Evolutionary conservation across 495 filamentous ascomycete genomes (phyloP), one percentile per base, ranked within the genome.

Genomic region (Clohesyomyces aquaticus): DNA sequence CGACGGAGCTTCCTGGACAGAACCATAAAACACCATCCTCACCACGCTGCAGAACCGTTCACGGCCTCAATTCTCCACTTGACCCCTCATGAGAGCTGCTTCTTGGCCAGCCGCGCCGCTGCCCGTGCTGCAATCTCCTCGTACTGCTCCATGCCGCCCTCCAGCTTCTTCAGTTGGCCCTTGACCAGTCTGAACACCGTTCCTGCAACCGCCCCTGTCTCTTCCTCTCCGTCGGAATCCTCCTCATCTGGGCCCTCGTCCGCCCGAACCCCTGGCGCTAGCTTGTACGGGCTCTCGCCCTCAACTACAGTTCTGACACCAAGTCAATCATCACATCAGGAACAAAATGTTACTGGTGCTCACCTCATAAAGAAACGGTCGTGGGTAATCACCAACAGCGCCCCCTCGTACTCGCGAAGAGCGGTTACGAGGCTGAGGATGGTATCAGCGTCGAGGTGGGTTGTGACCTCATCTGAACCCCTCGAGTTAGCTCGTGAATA

Each of bases 381-480:
- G 70, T 95, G 90, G 11, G 84, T 87, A 1, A 93, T 85, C 1
- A 91, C 54, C 62, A 93, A 67, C 2, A 93, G 80, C 0, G 89
- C 89, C 0, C 90, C 90, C 28, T 83, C 80, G 78, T 87, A 93
- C 0, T 70, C 77, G 4, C 81, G 76, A 63, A 95, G 74, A 11
- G 85, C 88, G 32, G 81, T 79, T 2, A 84, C 80, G 42, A 95
- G 77, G 3, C 88, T 88, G 6, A 79, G 80, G 27, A 93, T 88
- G 2, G 88, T 90, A 72, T 91, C 80, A 66, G 86, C 87, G 66
- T 95, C 90, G 35, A 95, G 76, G 77, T 93, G 90, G n/a, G 90
- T 95, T 10, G 88, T 93, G 18, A 88, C 86, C 72, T 95, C 90
- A 69, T 95, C 63, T 58, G 14, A 58, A 23, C 3, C 3, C 14